phyloP scores from a whole-genome alignment of 2,329 filamentous ascomycete genomes.

The Ophiostoma ulmi region DNA sequence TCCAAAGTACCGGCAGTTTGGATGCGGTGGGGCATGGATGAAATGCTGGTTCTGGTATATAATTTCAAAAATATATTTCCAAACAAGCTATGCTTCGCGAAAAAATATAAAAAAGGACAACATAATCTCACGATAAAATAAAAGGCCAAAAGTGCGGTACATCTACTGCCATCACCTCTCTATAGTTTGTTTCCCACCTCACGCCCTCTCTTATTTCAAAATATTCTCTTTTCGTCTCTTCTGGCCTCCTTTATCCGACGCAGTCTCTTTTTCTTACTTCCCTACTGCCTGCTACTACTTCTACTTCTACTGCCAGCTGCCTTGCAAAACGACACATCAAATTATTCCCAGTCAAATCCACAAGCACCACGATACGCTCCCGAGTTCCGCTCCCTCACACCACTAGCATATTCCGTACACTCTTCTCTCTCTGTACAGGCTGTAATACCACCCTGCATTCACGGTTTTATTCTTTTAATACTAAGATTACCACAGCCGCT shows the following conservation, averaged over 20 bases:
- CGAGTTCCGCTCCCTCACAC: constrained; percentile 4
- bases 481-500: too few species aligned
- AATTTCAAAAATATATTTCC: background rate
- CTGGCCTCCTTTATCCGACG: too few species aligned
- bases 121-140: too few species aligned
- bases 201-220: too few species aligned
- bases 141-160: too few species aligned
- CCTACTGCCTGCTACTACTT: background rate
- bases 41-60: background rate
- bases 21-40: background rate
- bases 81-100: too few species aligned
- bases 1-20: background rate
- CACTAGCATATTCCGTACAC: background rate
- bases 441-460: background rate
- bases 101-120: too few species aligned
- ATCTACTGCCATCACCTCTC: too few species aligned
- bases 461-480: background rate
- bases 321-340: background rate
- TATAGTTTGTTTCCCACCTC: too few species aligned
- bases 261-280: background rate
- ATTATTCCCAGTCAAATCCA: background rate
- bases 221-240: too few species aligned
- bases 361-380: constrained; percentile 4
- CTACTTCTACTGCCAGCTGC: background rate
- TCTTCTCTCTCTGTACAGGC: background rate